A percentile compares a stretch with the other conserved stretches of the same genome.
phyloP scores from a whole-genome alignment of 805 yeast species.

The Yamadazyma sp. region DNA sequence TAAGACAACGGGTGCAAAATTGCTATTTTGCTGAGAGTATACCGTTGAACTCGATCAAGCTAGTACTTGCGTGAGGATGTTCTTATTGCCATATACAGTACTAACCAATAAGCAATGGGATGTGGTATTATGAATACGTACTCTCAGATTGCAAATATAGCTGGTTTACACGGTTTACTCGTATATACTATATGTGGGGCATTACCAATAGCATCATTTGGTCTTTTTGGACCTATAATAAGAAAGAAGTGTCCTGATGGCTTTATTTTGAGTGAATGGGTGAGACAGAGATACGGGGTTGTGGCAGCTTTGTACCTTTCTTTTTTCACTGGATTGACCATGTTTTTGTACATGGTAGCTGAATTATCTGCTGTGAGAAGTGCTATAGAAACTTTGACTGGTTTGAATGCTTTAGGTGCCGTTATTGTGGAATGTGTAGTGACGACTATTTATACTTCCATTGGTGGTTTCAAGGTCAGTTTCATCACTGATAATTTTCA shows the following conservation, averaged over 20 bases:
- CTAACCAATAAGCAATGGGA: conserved; percentile 62
- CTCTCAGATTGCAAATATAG: conserved; percentile 79
- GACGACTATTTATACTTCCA: conserved; percentile 80
- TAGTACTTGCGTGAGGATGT: conserved; percentile 47
- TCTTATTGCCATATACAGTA: conserved; percentile 17
- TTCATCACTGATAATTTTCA: conserved; percentile 86
- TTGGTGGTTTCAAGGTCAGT: conserved; percentile 88
- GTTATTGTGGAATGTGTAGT: conserved; percentile 84
- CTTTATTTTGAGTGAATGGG: conserved; percentile 92
- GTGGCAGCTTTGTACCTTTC: conserved; percentile 73
- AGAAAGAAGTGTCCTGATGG: conserved; percentile 83
- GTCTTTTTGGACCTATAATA: conserved; percentile 77
- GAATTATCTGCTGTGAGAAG: conserved; percentile 79
- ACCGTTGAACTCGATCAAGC: conserved; percentile 48
- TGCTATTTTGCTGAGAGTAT: conserved; percentile 33
- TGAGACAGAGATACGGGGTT: conserved; percentile 75
- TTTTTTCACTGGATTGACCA: conserved; percentile 77
- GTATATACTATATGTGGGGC: conserved; percentile 81
- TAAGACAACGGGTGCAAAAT: conserved; percentile 17
- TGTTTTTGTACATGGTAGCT: conserved; percentile 83
- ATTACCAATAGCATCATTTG: conserved; percentile 81
- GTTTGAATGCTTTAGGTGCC: conserved; percentile 74
- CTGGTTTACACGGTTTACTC: conserved; percentile 84
- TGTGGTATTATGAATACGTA: conserved; percentile 86
- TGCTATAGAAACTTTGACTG: conserved; percentile 77